phyloP scores from a whole-genome alignment of 1,139 yeast genomes.

The Debaryomycetaceae sp. region DNA sequence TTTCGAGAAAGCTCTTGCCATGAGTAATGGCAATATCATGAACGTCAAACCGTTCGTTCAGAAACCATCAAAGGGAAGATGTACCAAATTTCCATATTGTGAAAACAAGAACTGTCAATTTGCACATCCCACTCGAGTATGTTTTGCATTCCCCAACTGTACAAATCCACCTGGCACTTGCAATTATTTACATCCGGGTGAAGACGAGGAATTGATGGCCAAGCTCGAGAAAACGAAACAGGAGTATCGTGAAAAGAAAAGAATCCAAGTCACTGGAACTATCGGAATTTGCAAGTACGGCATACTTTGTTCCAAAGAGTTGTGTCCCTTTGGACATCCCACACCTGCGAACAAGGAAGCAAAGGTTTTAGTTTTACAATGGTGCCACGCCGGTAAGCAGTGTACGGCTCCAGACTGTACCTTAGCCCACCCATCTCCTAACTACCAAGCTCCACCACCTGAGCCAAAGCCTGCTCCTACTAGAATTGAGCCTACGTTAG shows the following conservation, averaged over 20 bases:
- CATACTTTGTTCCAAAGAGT: conserved; percentile 65
- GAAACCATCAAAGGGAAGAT: conserved; percentile 59
- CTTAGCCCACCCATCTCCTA: conserved; percentile 79
- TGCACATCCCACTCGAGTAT: conserved; percentile 76
- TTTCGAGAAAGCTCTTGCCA: conserved; percentile 39
- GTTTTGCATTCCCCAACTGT: conserved; percentile 78
- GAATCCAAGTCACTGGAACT: conserved; percentile 30
- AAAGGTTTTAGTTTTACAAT: conserved; percentile 60
- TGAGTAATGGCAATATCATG: conserved; percentile 22
- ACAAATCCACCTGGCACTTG: conserved; percentile 80
- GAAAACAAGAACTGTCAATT: conserved; percentile 61
- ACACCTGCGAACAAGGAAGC: conserved; percentile 79
- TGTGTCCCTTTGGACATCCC: conserved; percentile 89
- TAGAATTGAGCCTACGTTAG: conserved; percentile 52
- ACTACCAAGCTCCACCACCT: conserved; percentile 33
- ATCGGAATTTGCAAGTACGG: conserved; percentile 74
- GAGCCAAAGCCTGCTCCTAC: conserved; percentile 15
- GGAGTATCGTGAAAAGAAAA: conserved; percentile 42
- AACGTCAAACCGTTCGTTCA: conserved; percentile 22
- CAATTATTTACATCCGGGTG: conserved; percentile 76
- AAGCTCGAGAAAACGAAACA: conserved; percentile 59
- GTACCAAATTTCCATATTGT: conserved; percentile 79
- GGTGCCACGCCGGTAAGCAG: conserved; percentile 71
- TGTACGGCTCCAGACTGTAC: conserved; percentile 62
- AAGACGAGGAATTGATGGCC: conserved; percentile 69